These are phyloP conservation scores for Teratosphaeria zuluensis DNA, from an alignment of 2,329 filamentous ascomycete genomes.

Conservation along the genomic window DNA sequence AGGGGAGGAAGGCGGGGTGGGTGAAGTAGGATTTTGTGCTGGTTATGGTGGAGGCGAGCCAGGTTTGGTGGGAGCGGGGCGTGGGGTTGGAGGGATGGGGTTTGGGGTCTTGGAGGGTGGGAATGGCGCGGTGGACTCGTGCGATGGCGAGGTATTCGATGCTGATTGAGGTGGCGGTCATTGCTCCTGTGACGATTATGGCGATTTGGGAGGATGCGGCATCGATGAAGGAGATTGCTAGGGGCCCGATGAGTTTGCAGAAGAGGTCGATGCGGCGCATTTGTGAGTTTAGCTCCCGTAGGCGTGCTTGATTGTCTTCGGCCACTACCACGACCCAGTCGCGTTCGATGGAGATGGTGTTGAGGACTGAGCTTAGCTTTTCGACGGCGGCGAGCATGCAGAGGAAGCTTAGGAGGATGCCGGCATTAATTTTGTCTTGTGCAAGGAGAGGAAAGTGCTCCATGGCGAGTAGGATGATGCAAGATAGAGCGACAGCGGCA, in stretches of 20 bases:
- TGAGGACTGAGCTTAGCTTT: conserved; percentile 56
- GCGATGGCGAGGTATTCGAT: conserved; percentile 47
- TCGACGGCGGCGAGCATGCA: conserved; percentile 56
- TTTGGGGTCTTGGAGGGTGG: conserved; percentile 17
- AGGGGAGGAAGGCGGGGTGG: conserved; percentile 51
- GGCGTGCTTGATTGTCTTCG: conserved; percentile 26
- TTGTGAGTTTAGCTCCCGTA: conserved; percentile 34
- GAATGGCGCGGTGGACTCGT: conserved; percentile 28
- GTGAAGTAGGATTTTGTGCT: conserved; percentile 34
- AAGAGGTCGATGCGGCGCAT: conserved; percentile 52
- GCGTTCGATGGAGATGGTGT: conserved; percentile 58
- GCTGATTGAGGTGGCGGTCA: conserved; percentile 40
- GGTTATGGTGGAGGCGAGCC: neutral
- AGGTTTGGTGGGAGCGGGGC: neutral
- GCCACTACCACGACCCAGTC: conserved; percentile 57
- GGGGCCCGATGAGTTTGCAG: conserved; percentile 47
- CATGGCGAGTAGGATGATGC: conserved; percentile 10
- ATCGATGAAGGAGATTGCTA: conserved; percentile 42
- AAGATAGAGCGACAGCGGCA: conserved; percentile 17
- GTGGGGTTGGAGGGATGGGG: neutral
- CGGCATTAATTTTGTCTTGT: conserved; percentile 2
- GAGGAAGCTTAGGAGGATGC: conserved; percentile 24
- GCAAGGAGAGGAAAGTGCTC: neutral
- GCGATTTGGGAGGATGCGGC: conserved; percentile 40
- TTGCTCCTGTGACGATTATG: conserved; percentile 39